Percentiles rank a stretch among this genome's conserved stretches.
These are phyloP conservation scores for Pseudozyma flocculosa DNA, from an alignment of 1,284 basidiomycete genomes.

Conservation along the genomic window DNA sequence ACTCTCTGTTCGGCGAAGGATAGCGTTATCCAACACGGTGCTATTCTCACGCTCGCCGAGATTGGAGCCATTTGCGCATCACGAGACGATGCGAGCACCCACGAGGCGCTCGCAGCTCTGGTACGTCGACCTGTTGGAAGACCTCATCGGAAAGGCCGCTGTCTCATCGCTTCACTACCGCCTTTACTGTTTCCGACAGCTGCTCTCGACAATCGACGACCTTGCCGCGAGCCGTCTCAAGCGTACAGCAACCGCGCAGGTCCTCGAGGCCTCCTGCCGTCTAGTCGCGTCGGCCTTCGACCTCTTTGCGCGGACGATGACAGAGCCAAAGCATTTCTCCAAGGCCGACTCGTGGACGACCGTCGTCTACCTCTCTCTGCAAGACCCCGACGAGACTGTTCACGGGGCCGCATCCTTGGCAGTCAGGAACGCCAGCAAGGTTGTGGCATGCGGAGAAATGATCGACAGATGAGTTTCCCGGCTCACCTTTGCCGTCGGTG, in stretches of 20 bases:
- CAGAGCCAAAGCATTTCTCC: constrained; percentile 47
- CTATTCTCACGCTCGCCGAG: constrained; percentile 72
- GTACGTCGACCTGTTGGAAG: too few relatives aligned
- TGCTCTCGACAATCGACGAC: neutral
- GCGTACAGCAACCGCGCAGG: neutral
- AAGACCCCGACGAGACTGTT: constrained; percentile 67
- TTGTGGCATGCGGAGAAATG: constrained; percentile 65
- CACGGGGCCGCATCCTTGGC: constrained; percentile 74
- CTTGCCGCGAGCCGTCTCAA: neutral
- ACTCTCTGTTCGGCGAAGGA: constrained; percentile 70
- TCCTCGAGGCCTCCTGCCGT: neutral
- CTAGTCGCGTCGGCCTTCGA: neutral
- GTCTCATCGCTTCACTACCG: too few relatives aligned
- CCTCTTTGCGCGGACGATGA: constrained; percentile 45
- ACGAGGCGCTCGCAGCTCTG: too few relatives aligned
- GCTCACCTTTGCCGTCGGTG: too few relatives aligned
- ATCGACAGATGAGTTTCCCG: constrained; percentile 65
- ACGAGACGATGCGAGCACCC: too few relatives aligned
- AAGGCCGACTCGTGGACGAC: constrained; percentile 17
- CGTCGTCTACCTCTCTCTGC: constrained; percentile 72
- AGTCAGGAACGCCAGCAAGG: constrained; percentile 68
- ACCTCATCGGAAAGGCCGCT: too few relatives aligned
- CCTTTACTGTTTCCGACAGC: constrained; percentile 63
- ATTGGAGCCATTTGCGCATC: constrained; percentile 61
- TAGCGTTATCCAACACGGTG: constrained; percentile 74